Evolutionary conservation across 768 basidiomycete species (phyloP), one percentile per base, ranked within the genome.

Genomic region (Austroboletus eburneus): DNA sequence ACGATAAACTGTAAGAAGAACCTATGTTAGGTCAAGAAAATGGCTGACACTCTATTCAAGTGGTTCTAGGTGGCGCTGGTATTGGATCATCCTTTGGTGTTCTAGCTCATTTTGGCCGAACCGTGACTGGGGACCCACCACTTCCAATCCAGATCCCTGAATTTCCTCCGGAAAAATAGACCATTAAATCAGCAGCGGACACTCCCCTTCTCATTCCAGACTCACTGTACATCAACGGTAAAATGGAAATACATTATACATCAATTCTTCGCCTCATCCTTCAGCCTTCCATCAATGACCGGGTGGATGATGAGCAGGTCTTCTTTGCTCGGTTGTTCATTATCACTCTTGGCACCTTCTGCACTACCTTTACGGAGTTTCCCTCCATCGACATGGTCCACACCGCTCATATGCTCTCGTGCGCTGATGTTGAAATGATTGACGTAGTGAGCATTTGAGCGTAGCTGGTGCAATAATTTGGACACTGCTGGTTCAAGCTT

Each of bases 381-480:
- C 12, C 12, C 12, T 12, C 27, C 27, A 27, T 27, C 87, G 86
- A 55, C 76, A 61, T 12, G 5, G 27, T 95, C 91, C 0, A 93
- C 81, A 7, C 58, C 59, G 51, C 77, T 81, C 90, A 92, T 90
- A 57, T 91, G 82, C 62, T 91, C 87, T 33, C 76, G 72, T 29
- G 71, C 69, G 12, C 79, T 72, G 22, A 27, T 27, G 88, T 72
- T 73, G 53, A 91, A 69, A 40, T 81, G 72, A 43, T 80, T 72
- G 52, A 67, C 70, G 59, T 85, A 83, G 57, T 85, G 81, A 18
- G 63, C 61, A 35, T 67, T 67, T 29, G 77, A 79, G 64, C 70
- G 73, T 46, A 70, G 69, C 61, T 65, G 76, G 22, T 69, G 70
- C 36, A 77, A 57, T n/a, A 68, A 72, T 27, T 69, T 57, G 18